phyloP scores from a whole-genome alignment of 306 rosid genomes.

The Styphnolobium japonicum region DNA sequence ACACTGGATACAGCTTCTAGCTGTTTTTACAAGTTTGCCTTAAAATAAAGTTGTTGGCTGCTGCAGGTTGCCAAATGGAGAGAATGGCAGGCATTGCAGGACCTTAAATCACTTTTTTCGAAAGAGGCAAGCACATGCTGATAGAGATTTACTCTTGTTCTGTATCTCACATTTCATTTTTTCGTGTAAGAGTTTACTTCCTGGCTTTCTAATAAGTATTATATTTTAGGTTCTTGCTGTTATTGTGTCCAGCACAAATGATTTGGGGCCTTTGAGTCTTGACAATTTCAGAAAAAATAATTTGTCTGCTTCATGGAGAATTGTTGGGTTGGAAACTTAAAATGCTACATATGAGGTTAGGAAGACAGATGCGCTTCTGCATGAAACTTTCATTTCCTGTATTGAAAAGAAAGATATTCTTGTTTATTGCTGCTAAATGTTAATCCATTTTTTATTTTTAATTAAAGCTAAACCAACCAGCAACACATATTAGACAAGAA shows the following conservation, averaged over 20 bases:
- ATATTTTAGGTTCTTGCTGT: constrained; percentile 72
- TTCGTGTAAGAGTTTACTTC: constrained; percentile 12
- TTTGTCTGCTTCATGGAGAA: constrained; percentile 81
- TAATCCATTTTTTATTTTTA: background rate
- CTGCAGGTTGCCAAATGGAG: constrained; percentile 69
- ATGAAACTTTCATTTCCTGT: background rate
- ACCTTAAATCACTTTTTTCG: constrained; percentile 65
- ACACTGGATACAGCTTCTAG: background rate
- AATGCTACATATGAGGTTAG: constrained; percentile 59
- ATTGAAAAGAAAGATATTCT: background rate
- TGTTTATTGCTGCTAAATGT: background rate
- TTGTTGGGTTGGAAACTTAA: constrained; percentile 45
- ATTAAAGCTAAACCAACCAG: constrained; percentile 44
- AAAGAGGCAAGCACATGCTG: constrained; percentile 65
- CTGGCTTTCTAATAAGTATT: constrained; percentile 20
- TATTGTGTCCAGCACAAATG: constrained; percentile 68
- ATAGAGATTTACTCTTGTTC: background rate
- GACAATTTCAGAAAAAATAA: constrained; percentile 71
- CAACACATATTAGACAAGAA: constrained; percentile 42
- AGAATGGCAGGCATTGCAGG: constrained; percentile 60
- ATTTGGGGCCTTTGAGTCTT: constrained; percentile 83
- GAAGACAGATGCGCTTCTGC: constrained; percentile 24
- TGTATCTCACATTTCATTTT: constrained; percentile 12
- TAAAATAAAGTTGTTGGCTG: constrained; percentile 4
- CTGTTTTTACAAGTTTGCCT: constrained; percentile 11